Conservation (phyloP, 371 early-diverging fungal genomes). For the Capniomyces stellatus region DNA sequence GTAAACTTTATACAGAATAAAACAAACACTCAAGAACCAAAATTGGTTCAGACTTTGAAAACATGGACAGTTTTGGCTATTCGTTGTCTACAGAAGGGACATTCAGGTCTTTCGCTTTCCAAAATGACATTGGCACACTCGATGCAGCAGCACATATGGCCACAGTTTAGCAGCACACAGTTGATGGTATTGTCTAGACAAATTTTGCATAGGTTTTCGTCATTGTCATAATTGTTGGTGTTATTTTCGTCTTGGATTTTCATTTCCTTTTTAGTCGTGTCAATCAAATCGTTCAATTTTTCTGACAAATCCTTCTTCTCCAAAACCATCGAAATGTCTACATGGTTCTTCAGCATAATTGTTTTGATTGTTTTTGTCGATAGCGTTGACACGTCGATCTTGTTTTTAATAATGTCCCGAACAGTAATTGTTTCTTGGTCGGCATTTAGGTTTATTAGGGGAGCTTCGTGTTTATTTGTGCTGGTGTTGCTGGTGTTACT, state of each 20-base stretch:
- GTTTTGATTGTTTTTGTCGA: slow-evolving; percentile 21
- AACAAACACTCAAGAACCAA: not conserved
- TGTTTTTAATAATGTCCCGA: slow-evolving; percentile 10
- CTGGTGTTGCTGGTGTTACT: slow-evolving; percentile 1
- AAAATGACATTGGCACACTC: slow-evolving; percentile 26
- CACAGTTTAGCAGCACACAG: slow-evolving; percentile 31
- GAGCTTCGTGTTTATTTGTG: not conserved
- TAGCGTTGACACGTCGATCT: slow-evolving; percentile 11
- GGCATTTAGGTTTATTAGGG: not conserved
- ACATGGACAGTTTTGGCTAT: slow-evolving; percentile 21
- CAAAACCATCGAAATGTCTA: slow-evolving; percentile 18
- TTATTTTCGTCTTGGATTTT: slow-evolving; percentile 3
- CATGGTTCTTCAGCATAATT: slow-evolving; percentile 19
- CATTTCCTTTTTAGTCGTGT: slow-evolving; percentile 15
- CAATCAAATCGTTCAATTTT: slow-evolving; percentile 20
- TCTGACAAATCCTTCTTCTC: slow-evolving; percentile 26
- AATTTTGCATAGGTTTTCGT: slow-evolving; percentile 21
- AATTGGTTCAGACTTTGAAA: slow-evolving; percentile 12
- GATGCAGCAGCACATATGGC: slow-evolving; percentile 29
- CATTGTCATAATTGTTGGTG: slow-evolving; percentile 1
- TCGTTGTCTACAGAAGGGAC: slow-evolving; percentile 28
- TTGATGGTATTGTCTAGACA: slow-evolving; percentile 27
- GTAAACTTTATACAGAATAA: too few relatives aligned
- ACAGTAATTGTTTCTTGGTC: slow-evolving; percentile 11
- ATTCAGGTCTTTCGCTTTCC: slow-evolving; percentile 19